Base-by-base conservation (phyloP, 345 rosid genomes). In the Aquilaria sinensis region DNA sequence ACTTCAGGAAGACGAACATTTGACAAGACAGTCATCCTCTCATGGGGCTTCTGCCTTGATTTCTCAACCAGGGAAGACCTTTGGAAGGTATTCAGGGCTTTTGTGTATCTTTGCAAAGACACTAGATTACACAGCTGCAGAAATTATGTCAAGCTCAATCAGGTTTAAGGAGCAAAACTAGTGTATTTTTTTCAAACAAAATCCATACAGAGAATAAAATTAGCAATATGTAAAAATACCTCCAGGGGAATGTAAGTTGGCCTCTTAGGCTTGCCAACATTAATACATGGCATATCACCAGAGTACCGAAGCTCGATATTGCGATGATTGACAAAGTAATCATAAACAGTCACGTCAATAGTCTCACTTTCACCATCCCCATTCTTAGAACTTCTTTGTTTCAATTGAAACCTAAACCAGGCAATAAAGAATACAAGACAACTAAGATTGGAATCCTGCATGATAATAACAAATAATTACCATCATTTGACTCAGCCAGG, bases 31-130 rank as follows among this genome's bases (percentile, higher is more conserved):
- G n/a, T 47, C 97, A 93, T 93, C 71, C 97, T 83, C 58, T 93
- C 97, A 49, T 69, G 86, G 48, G 98, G 98, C 79, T 85, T 93
- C 77, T 93, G 97, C 73, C 98, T 85, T 16, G 98, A 93, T 61
- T 86, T 90, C 67, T 90, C 98, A 30, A 88, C 97, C 49, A 93
- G 74, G 2, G 95, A 70, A 71, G 97, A 75, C 70, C 92, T 88
- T 69, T 93, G 98, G n/a, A 82, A 65, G 16, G 70, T 74, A 31
- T 79, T 63, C 14, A 93, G 85, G 0, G 97, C 77, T 74, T 90
- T 93, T 12, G 96, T 88, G 70, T 93, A 93, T 4, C 98, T 89
- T 69, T 93, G 98, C 49, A 93, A 78, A 48, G 95, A 80, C 48
- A 90, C 85, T 76, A 93, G 75, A 2, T 71, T 16, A 69, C 98